These are phyloP conservation scores for Carallia pectinifolia DNA, from an alignment of 345 rosid species.

Conservation along the genomic window DNA sequence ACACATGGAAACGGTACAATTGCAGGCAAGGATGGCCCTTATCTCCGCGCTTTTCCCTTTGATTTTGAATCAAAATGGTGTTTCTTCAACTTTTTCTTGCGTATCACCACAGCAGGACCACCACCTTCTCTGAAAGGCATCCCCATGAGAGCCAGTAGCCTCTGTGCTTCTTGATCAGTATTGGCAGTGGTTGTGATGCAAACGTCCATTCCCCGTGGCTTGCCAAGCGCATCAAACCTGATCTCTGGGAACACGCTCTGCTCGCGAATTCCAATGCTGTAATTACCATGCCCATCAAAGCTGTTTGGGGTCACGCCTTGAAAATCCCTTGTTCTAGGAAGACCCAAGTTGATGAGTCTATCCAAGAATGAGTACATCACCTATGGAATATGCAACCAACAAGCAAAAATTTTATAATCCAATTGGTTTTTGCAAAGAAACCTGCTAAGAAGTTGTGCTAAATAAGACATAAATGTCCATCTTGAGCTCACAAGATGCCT, in stretches of 20 bases:
- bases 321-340: conserved; percentile 93
- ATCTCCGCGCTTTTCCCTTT: conserved; percentile 54
- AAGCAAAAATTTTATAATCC: neutral
- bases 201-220: conserved; percentile 87
- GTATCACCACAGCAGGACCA: conserved; percentile 15
- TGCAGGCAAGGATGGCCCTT: conserved; percentile 12
- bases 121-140: conserved; percentile 83
- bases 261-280: conserved; percentile 75
- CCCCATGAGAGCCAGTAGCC: conserved; percentile 81
- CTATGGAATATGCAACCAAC: conserved; percentile 36
- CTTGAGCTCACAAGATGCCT: no score
- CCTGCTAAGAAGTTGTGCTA: no score
- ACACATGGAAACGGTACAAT: neutral
- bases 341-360: conserved; percentile 78
- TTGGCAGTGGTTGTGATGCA: conserved; percentile 81
- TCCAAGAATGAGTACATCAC: conserved; percentile 88
- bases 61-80: conserved; percentile 75
- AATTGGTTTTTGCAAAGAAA: neutral
- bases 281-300: conserved; percentile 93
- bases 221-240: conserved; percentile 63
- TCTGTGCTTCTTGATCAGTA: conserved; percentile 75
- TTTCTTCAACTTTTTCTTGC: conserved; percentile 81
- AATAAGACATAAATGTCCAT: no score
- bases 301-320: conserved; percentile 80
- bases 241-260: conserved; percentile 69